Evolutionary conservation across 495 filamentous ascomycete species (phyloP), one percentile per base, ranked within the genome.

Genomic region (Usnea hakonensis): DNA sequence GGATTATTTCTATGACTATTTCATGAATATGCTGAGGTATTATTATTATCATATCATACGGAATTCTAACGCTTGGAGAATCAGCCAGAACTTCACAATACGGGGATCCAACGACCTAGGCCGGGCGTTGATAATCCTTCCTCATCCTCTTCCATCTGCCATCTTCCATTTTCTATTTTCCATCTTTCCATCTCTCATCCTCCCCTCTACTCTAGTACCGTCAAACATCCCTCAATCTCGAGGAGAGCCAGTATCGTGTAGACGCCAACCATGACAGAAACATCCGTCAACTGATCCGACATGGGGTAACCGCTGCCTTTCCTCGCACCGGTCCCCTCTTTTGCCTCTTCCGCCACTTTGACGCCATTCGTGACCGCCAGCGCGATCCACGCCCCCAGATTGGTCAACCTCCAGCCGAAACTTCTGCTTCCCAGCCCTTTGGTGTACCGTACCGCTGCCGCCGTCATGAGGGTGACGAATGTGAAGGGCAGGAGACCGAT

Each of bases 251-350:
- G 35, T 0, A 68, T 64, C 36, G 62, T 65, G 64, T 72, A 75
- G 3, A 74, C 67, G 1, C 72, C 71, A 40, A 71, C 67, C 68
- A 73, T 70, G 9, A 75, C 73, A 0, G 62, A 63, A 1, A 73
- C 67, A 65, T 76, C 72, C 26, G 58, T 73, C 30, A 74, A 61
- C 44, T 76, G 65, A 48, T 74, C 72, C 21, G 58, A 63, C 21
- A 70, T 60, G 0, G 73, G 72, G 53, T 74, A 74, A 43, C 72
- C 73, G 2, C 56, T 71, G 2, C 70, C 71, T 52, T 73, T 72
- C 46, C 72, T 68, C 46, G 36, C 44, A 28, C 21, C 28, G 1
- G 36, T 58, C 13, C 52, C 65, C 57, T 64, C 71, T 26, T 53
- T 73, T 17, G 48, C 46, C 32, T 74, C 63, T 43, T 69, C 72